Conservation (phyloP, 2,329 filamentous ascomycete species). For the Mycosphaerelloides madeirae region DNA sequence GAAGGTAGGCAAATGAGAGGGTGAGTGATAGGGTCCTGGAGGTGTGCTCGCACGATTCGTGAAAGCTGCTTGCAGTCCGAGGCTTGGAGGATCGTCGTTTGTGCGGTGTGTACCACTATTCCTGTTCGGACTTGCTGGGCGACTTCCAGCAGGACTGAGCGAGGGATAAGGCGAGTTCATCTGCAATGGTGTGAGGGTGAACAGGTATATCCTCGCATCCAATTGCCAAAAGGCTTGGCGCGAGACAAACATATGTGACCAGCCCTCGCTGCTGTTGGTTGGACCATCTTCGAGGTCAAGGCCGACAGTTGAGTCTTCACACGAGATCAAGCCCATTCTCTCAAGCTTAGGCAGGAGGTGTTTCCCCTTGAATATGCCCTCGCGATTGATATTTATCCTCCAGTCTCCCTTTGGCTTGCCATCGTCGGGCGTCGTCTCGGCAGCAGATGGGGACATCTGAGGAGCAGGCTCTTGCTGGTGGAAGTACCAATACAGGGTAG, state of each 20-base stretch:
- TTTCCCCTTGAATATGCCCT: constrained; percentile 80
- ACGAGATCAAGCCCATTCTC: constrained; percentile 81
- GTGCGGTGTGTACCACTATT: constrained; percentile 13
- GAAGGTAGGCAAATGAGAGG: constrained; percentile 83
- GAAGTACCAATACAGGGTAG: constrained; percentile 95
- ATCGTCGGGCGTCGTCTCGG: constrained; percentile 57
- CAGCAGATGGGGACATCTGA: constrained; percentile 58
- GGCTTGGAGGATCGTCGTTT: constrained; percentile 10
- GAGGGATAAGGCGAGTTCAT: constrained; percentile 44
- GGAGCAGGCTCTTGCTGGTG: constrained; percentile 72
- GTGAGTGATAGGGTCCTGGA: constrained; percentile 69
- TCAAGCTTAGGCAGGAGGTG: constrained; percentile 87
- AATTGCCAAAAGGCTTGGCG: constrained; percentile 86
- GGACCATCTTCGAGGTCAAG: constrained; percentile 50
- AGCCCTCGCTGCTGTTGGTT: constrained; percentile 57
- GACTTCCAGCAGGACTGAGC: constrained; percentile 48
- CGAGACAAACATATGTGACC: constrained; percentile 77
- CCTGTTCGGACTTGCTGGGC: constrained; percentile 46
- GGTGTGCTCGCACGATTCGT: constrained; percentile 16
- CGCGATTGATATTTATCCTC: constrained; percentile 75
- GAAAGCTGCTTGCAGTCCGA: constrained; percentile 10
- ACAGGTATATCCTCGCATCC: constrained; percentile 80
- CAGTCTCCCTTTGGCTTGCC: constrained; percentile 81
- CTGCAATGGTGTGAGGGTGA: constrained; percentile 64
- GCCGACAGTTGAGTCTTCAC: constrained; percentile 70